Evolutionary conservation across 2,329 filamentous ascomycete genomes (phyloP), one percentile per base, ranked within the genome.

Genomic region (Ceratocystis ficicola): DNA sequence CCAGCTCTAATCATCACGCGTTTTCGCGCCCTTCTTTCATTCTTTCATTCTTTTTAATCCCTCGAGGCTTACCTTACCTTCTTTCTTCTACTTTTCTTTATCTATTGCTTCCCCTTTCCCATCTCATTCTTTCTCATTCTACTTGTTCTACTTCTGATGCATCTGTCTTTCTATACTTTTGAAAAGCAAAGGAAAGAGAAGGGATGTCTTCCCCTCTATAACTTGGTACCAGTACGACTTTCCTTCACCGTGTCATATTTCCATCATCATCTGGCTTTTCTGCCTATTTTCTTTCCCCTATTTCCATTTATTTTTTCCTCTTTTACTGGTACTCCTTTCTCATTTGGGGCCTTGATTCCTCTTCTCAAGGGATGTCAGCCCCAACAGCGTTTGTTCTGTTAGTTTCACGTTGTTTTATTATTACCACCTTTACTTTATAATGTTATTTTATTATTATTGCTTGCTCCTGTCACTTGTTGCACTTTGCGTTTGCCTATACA

Each of bases 11-110:
- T 41, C 12, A 3, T 41, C 36, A 41, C 36, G 46, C 62, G 30
- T 44, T 65, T 46, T 67, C 62, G 62, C 30, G 50, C 25, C 44
- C 10, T 44, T 65, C 30, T 44, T 67, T 50, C 63, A 60, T 67
- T 59, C 36, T 52, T 64, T 44, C 6, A 30, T 48, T 60, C 20
- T n/a, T 44, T 15, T 44, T 62, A 41, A 52, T 30, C 10, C 17
- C 30, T 17, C 28, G n/a, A 55, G 44, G 10, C 36, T 41, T 41
- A 41, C 10, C 10, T 41, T 41, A 5, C 36, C 36, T 41, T 62
- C 15, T 20, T 32, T 46, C 22, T 32, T 60, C 44, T 62, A 17
- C n/a, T 55, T 3, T 28, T 44, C 44, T 63, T 32, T 15, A 20
- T 15, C 10, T 32, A 15, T 55, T 41, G 22, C 46, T 46, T 28